Conservation (phyloP, 768 basidiomycete genomes). For the Panaeolus cyanescens region DNA sequence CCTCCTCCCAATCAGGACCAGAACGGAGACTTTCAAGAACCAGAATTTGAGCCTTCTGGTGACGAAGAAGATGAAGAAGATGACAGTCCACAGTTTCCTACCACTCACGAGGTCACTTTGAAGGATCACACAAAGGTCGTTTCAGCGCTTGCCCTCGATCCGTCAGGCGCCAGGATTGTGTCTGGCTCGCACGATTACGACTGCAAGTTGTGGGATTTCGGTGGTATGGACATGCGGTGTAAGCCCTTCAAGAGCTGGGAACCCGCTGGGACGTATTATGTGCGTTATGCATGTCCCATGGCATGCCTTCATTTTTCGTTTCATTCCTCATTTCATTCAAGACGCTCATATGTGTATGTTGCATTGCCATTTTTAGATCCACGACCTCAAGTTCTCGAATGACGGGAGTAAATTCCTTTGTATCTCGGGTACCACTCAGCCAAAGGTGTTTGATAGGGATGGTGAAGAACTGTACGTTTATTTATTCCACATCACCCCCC, state of each 20-base stretch:
- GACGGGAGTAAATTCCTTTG: slow-evolving; percentile 86
- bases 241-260: slow-evolving; percentile 98
- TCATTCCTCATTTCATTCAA: not conserved
- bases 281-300: slow-evolving; percentile 39
- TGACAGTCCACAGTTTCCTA: slow-evolving; percentile 71
- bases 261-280: slow-evolving; percentile 90
- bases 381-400: slow-evolving; percentile 88
- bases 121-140: slow-evolving; percentile 98
- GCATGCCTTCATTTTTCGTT: slow-evolving; percentile 7
- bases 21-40: slow-evolving; percentile 37
- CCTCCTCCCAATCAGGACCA: slow-evolving; percentile 18
- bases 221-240: slow-evolving; percentile 89
- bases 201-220: slow-evolving; percentile 98
- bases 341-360: slow-evolving; percentile 1
- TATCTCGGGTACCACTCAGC: slow-evolving; percentile 84
- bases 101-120: slow-evolving; percentile 86
- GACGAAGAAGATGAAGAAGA: slow-evolving; percentile 49
- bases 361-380: slow-evolving; percentile 54
- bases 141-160: slow-evolving; percentile 89
- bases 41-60: slow-evolving; percentile 62
- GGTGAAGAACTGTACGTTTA: slow-evolving; percentile 86
- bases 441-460: slow-evolving; percentile 89
- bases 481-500: slow-evolving; percentile 6
- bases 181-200: slow-evolving; percentile 98
- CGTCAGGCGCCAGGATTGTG: slow-evolving; percentile 88